Evolutionary conservation across 306 rosid species (phyloP).

Genomic region (Casuarina cunninghamiana): DNA sequence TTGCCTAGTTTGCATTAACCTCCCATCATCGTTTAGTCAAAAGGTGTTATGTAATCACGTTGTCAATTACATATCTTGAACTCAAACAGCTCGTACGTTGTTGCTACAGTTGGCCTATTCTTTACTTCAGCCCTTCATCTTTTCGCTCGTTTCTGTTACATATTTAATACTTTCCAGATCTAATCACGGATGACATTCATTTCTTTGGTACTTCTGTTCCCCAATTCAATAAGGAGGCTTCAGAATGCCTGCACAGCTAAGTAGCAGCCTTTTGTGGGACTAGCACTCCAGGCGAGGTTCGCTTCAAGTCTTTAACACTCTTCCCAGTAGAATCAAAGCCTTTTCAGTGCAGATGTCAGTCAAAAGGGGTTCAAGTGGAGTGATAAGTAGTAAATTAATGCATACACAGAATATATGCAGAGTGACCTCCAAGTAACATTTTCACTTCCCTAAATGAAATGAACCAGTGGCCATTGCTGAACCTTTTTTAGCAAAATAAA

Average conservation of each 20-base stretch:
- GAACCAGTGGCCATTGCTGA: not conserved
- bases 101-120: not conserved
- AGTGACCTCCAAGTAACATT: conserved; percentile 46
- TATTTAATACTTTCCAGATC: not conserved
- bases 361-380: conserved; percentile 5
- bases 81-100: not conserved
- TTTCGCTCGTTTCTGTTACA: not conserved
- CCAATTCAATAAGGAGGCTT: not conserved
- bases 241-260: not conserved
- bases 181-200: not conserved
- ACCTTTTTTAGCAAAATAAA: not conserved
- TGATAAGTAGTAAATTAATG: conserved; percentile 35
- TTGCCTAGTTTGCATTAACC: too few relatives aligned
- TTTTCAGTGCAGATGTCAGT: conserved; percentile 39
- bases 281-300: not conserved
- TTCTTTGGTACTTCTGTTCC: not conserved
- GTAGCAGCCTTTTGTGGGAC: not conserved
- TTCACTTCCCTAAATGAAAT: not conserved
- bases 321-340: conserved; percentile 3
- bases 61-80: not conserved
- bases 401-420: conserved; percentile 23
- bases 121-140: not conserved
- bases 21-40: too few relatives aligned
- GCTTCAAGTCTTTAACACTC: too few relatives aligned
- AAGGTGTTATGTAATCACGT: not conserved